Conservation (phyloP, 2,329 filamentous ascomycete species). For the Colletotrichum sp. region DNA sequence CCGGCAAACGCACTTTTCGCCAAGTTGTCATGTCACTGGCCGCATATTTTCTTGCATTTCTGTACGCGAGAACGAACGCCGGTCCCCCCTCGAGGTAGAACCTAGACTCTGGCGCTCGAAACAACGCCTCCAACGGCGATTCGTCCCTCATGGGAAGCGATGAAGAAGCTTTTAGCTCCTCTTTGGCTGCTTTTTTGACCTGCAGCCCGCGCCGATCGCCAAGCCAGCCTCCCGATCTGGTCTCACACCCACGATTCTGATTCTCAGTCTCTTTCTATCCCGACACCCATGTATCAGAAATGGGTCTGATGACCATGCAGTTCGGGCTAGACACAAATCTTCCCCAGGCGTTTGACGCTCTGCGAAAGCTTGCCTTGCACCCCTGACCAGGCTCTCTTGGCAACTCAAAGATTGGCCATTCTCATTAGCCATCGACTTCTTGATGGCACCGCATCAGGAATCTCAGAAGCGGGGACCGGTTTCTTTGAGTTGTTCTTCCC, state of each 20-base stretch:
- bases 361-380: neutral
- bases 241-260: neutral
- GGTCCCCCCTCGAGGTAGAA: neutral
- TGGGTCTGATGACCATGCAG: conserved; percentile 9
- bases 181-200: neutral
- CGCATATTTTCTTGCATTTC: neutral
- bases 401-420: neutral
- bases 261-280: neutral
- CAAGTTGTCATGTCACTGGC: neutral
- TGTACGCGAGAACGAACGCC: neutral
- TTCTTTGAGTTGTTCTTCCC: neutral
- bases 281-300: conserved; percentile 1
- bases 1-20: conserved; percentile 3
- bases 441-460: neutral
- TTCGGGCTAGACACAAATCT: neutral
- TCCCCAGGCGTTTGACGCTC: neutral
- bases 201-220: conserved; percentile 1
- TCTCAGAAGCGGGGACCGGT: neutral
- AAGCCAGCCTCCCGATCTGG: conserved; percentile 11
- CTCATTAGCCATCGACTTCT: neutral
- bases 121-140: neutral
- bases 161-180: neutral
- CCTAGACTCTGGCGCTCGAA: neutral
- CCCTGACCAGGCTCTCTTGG: neutral
- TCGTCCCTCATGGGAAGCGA: neutral